A percentile compares a stretch with the other conserved stretches of the same genome.
These are phyloP conservation scores for Aspergillus ibericus DNA, from an alignment of 2,329 filamentous ascomycete species.

Conservation along the genomic window DNA sequence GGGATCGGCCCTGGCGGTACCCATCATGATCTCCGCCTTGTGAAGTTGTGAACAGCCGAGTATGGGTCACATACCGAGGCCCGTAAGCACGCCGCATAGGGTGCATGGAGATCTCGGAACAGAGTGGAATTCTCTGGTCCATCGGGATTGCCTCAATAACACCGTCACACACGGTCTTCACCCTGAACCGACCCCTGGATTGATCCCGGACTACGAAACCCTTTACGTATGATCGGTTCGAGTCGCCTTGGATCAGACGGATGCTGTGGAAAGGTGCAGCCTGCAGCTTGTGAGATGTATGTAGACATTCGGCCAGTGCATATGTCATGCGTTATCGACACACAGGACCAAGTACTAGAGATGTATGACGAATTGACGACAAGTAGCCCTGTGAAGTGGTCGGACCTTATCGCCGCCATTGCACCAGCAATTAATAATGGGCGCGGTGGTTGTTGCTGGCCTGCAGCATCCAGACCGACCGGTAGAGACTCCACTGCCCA, in stretches of 20 bases:
- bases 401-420: background rate
- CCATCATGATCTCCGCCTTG: background rate
- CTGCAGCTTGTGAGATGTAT: too few species aligned
- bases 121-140: background rate
- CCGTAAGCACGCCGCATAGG: background rate
- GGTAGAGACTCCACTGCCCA: constrained; percentile 10
- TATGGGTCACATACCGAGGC: background rate
- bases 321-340: background rate
- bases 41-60: background rate
- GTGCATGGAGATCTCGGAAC: background rate
- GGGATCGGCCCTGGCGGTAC: background rate
- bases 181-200: background rate
- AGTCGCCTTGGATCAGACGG: background rate
- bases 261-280: too few species aligned
- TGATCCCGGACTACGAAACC: background rate
- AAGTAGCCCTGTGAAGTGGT: too few species aligned
- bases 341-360: background rate
- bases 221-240: too few species aligned
- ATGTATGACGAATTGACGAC: too few species aligned
- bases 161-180: background rate
- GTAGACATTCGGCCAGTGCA: background rate
- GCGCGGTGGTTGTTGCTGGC: background rate
- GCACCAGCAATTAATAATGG: background rate
- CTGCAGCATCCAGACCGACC: background rate
- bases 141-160: background rate